Evolutionary conservation across 2,329 filamentous ascomycete species (phyloP), one percentile per base, ranked within the genome.

Genomic region (Septoria linicola): DNA sequence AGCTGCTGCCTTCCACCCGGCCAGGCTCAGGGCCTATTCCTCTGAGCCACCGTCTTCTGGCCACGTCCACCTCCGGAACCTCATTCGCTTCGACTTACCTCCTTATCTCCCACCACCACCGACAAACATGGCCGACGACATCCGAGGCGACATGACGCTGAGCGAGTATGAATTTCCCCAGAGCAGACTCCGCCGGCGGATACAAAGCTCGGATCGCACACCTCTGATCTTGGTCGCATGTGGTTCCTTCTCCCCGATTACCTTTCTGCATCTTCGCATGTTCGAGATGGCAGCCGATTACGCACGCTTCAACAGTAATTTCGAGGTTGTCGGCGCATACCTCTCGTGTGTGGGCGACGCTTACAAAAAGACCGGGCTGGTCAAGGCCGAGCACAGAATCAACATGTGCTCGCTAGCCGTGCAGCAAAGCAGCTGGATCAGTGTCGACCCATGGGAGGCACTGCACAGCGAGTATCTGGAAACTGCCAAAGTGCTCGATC

Each of bases 391-490:
- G 52, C 85, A 91, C 70, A 76, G 87, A 74, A 80, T 93, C 58
- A 83, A 85, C 57, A 96, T 96, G 91, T 95, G 89, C 70, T 81
- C 87, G 63, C 76, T 95, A 31, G 90, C 89, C 6, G 84, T 89
- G 19, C 80, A 87, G 60, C 84, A 87, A 44, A 84, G 85, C 43
- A 82, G 83, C 62, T 90, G 87, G 84, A 76, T 95, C 54, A 89
- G 89, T 40, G 88, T 93, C 39, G 89, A 95, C 67, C 83, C 87
- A 0, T 95, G 88, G 85, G 91, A 96, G 76, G 87, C 89, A n/a
- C 76, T 87, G 63, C 84, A 95, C 72, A 81, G 85, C 64, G 80
- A 87, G 59, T 97, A 96, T 68, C 85, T 89, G 56, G 89, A 90
- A 13, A 97, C 92, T 1, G 92, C 91, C 32, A 81, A 87, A 62